phyloP scores from a whole-genome alignment of 2,329 filamentous ascomycete species.

The Aureobasidium namibiae region DNA sequence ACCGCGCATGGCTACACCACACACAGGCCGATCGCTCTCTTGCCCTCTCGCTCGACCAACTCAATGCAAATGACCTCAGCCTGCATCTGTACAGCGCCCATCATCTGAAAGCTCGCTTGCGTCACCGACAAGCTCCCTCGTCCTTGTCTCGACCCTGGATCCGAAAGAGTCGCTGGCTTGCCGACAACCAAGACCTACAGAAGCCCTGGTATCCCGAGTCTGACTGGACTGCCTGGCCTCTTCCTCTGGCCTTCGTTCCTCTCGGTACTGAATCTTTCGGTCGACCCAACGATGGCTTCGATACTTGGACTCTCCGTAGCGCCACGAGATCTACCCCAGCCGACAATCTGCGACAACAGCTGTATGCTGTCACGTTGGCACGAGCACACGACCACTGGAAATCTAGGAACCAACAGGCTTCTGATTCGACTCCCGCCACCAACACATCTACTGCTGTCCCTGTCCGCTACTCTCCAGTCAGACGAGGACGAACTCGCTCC shows the following conservation, averaged over 20 bases:
- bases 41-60: slow-evolving; percentile 53
- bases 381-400: slow-evolving; percentile 59
- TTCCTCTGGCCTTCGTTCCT: slow-evolving; percentile 56
- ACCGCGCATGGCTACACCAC: slow-evolving; percentile 57
- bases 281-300: slow-evolving; percentile 30
- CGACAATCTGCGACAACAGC: slow-evolving; percentile 57
- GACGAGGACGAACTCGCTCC: neutral
- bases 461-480: neutral
- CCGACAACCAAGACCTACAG: slow-evolving; percentile 24
- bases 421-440: neutral
- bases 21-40: slow-evolving; percentile 57
- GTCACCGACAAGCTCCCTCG: slow-evolving; percentile 11
- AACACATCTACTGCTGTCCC: neutral
- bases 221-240: slow-evolving; percentile 79
- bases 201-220: slow-evolving; percentile 40
- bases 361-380: slow-evolving; percentile 59
- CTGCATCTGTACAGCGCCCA: slow-evolving; percentile 74
- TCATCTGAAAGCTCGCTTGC: slow-evolving; percentile 51
- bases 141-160: slow-evolving; percentile 27
- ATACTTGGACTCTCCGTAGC: slow-evolving; percentile 44
- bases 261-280: slow-evolving; percentile 43
- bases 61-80: slow-evolving; percentile 58
- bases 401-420: neutral
- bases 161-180: slow-evolving; percentile 34
- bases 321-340: slow-evolving; percentile 45